phyloP scores from a whole-genome alignment of 2,329 filamentous ascomycete genomes.

The Ophiostoma ips region DNA sequence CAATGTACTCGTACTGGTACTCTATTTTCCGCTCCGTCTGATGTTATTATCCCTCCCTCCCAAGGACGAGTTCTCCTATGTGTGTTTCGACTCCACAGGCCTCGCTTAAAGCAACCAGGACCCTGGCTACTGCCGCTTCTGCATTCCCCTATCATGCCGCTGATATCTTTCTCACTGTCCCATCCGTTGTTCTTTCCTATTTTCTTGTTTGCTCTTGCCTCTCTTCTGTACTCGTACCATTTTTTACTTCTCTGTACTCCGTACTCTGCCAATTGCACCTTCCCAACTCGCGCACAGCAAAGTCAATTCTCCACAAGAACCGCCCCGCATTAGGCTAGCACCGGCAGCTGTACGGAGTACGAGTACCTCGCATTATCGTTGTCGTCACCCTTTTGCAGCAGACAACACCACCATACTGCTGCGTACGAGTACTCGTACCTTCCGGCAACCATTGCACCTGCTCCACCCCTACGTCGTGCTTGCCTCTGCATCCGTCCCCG shows the following conservation, averaged over 20 bases:
- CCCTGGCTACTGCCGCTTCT: too few species aligned
- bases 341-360: background rate
- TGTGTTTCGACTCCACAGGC: background rate
- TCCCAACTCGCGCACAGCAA: background rate
- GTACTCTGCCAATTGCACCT: background rate
- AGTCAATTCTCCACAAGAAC: background rate
- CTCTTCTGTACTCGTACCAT: background rate
- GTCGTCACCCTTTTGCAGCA: background rate
- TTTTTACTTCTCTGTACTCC: background rate
- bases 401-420: background rate
- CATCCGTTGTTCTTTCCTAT: too few species aligned
- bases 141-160: too few species aligned
- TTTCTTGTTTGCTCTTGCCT: background rate
- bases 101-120: too few species aligned
- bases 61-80: background rate
- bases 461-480: too few species aligned
- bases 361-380: background rate
- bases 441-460: too few species aligned
- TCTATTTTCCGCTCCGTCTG: background rate
- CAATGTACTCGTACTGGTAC: background rate
- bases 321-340: background rate
- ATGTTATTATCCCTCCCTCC: background rate
- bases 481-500: too few species aligned
- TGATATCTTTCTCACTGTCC: too few species aligned
- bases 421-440: too few species aligned